phyloP scores from a whole-genome alignment of 2,329 filamentous ascomycete genomes.

The Colletotrichum salicis region DNA sequence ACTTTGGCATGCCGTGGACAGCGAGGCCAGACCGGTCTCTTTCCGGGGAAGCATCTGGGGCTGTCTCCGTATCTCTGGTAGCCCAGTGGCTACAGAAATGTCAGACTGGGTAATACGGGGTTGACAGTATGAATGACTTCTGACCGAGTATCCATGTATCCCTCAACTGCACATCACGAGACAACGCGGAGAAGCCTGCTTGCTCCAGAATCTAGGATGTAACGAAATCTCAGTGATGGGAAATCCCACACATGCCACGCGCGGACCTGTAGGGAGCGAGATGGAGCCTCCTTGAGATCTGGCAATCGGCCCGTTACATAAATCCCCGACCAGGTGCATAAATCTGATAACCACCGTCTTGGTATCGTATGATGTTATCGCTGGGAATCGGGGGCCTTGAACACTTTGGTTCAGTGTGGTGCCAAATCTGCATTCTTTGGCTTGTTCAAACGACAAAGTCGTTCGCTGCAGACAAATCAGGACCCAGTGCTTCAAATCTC shows the following conservation, averaged over 20 bases:
- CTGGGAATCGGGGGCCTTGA: background rate
- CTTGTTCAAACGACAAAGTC: too few species aligned
- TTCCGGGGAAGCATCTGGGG: background rate
- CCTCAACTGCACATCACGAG: background rate
- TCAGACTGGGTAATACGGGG: background rate
- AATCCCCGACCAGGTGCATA: background rate
- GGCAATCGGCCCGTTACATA: background rate
- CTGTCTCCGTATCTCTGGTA: background rate
- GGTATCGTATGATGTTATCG: background rate
- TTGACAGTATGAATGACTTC: background rate
- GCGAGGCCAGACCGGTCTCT: background rate
- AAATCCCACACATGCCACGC: background rate
- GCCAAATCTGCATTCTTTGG: too few species aligned
- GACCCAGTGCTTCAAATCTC: too few species aligned
- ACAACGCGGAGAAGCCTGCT: background rate
- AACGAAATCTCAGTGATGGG: background rate
- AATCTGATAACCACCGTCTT: background rate
- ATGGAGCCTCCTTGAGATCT: background rate
- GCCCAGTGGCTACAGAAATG: background rate
- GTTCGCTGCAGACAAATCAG: too few species aligned
- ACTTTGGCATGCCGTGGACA: background rate
- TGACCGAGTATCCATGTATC: background rate
- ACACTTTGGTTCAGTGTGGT: background rate
- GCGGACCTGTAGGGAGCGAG: background rate
- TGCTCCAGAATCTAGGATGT: background rate